phyloP scores from a whole-genome alignment of 371 early-diverging fungal genomes.

The Zychaea mexicana region DNA sequence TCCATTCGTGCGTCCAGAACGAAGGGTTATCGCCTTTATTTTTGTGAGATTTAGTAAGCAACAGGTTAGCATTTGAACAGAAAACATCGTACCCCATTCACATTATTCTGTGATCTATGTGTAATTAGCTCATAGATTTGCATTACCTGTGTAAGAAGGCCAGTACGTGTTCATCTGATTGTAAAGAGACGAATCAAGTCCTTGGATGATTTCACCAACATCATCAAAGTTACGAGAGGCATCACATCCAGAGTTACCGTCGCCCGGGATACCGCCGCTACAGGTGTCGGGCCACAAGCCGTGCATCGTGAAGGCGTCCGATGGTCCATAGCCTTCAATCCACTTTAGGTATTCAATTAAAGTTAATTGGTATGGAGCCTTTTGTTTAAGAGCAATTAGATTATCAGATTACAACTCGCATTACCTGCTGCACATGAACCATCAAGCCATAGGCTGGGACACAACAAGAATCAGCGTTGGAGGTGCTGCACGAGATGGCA shows the following conservation, averaged over 20 bases:
- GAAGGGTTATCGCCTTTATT: conserved; percentile 38
- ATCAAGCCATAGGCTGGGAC: conserved; percentile 21
- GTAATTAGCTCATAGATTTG: too few relatives aligned
- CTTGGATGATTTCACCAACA: conserved; percentile 46
- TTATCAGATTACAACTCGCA: not conserved
- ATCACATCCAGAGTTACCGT: conserved; percentile 71
- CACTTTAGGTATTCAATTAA: conserved; percentile 6
- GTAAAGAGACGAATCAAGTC: conserved; percentile 40
- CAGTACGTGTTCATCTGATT: conserved; percentile 69
- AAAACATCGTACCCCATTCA: too few relatives aligned
- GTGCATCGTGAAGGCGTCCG: conserved; percentile 40
- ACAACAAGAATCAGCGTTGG: conserved; percentile 18
- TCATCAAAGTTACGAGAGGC: conserved; percentile 50
- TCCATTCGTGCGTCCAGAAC: conserved; percentile 80
- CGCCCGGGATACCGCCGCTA: conserved; percentile 52
- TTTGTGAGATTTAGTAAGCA: too few relatives aligned
- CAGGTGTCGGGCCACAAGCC: conserved; percentile 86
- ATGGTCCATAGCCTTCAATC: conserved; percentile 23
- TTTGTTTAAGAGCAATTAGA: too few relatives aligned
- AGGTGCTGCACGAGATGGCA: conserved; percentile 17
- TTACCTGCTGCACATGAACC: conserved; percentile 25
- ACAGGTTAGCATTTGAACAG: too few relatives aligned
- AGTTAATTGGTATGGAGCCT: too few relatives aligned
- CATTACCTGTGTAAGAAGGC: conserved; percentile 70
- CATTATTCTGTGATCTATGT: not conserved